Evolutionary conservation across 495 filamentous ascomycete genomes (phyloP), one percentile per base, ranked within the genome.

Genomic region (Penicillium ochrochloron): DNA sequence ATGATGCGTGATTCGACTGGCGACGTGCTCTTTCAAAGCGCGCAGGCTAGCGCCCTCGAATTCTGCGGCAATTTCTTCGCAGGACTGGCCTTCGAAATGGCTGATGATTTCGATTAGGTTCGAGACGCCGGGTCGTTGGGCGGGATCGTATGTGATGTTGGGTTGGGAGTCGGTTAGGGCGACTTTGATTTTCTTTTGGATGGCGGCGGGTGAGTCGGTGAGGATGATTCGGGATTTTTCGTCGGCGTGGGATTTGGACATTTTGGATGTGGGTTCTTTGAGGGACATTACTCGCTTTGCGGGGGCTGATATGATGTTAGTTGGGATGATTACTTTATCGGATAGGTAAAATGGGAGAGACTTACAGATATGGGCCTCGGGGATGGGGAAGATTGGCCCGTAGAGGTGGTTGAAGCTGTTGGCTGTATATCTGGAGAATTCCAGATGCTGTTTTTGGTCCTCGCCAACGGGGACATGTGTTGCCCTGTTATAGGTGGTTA

Each of bases 401-500:
- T 90, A 93, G 17, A 82, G 74, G 71, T 89, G 80, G 75, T 97
- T 95, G 80, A 98, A 99, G 64, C 88, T 89, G 60, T 85, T 89
- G 27, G 89, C 95, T 63, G 90, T 88, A 67, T 94, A 87, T 57
- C 95, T 82, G 15, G 93, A 87, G 71, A 97, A 96, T 75, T 99
- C 96, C 50, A 99, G 83, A 75, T 99, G 95, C 71, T 99, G 95
- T 54, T 78, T 80, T 77, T 99, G 95, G 72, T 99, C 95, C 64
- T 93, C 91, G 34, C 95, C 95, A 2, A 98, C 94, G 41, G 95
- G 95, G 56, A 99, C 95, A 82, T 97, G 93, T 0, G 96, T 98
- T 42, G 94, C 87, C 41, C 90, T 89, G 27, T 34, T 39, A 53
- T 17, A 31, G 33, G 12, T 23, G 15, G 39, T 68, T 55, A 75